Evolutionary conservation across 169 alveolate species (phyloP).

Genomic region (Plasmodium relictum): DNA sequence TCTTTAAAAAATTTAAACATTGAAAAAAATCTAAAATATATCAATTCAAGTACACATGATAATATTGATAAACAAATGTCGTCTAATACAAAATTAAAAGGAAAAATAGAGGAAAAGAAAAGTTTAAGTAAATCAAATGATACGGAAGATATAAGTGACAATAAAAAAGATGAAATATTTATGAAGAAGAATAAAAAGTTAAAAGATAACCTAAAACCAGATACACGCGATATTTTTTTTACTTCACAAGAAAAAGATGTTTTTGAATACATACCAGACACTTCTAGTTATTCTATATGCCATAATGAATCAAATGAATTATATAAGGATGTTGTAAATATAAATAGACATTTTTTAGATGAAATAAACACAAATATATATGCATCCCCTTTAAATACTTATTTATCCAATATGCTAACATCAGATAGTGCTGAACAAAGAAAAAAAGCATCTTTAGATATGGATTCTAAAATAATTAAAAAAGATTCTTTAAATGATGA

Average conservation of each 20-base stretch:
- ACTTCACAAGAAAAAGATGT: constrained; percentile 74
- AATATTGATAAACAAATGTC: constrained; percentile 4
- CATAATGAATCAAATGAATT: constrained; percentile 67
- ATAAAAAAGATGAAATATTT: constrained; percentile 8
- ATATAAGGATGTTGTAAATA: constrained; percentile 67
- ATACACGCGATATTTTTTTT: constrained; percentile 40
- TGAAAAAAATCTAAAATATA: constrained; percentile 1
- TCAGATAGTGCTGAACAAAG: constrained; percentile 6
- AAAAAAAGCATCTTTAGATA: background rate
- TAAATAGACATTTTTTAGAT: constrained; percentile 63
- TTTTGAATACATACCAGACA: constrained; percentile 71
- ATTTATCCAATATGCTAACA: constrained; percentile 43
- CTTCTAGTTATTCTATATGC: constrained; percentile 48
- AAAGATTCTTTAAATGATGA: constrained; percentile 27
- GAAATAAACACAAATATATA: constrained; percentile 67
- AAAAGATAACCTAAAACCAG: constrained; percentile 54
- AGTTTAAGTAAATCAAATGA: background rate
- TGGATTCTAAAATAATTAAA: background rate
- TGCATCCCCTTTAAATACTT: constrained; percentile 72
- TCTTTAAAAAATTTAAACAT: background rate
- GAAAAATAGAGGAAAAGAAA: constrained; percentile 12
- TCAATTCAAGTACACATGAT: background rate
- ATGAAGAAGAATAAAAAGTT: constrained; percentile 23
- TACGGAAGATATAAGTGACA: background rate
- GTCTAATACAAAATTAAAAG: constrained; percentile 2